Base-by-base conservation (phyloP, 1,284 basidiomycete species). In the Pyrrhoderma lamaoense region DNA sequence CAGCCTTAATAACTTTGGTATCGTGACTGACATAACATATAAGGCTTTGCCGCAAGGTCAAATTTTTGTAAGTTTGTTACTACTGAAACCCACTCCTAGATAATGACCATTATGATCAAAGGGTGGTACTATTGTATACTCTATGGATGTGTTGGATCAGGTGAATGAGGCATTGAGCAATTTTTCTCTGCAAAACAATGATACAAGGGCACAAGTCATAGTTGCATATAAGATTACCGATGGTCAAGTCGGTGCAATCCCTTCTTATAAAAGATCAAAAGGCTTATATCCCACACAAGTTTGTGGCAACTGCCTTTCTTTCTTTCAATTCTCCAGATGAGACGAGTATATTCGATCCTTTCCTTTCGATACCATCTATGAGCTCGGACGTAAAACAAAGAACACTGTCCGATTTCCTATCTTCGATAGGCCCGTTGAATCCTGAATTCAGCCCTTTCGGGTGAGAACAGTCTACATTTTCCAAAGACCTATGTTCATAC, bases 1-100 rank as follows among this genome's bases (percentile, higher is more conserved):
- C n/a, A 51, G 54, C 3, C 37, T 52, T 11, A 56, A 56, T 21
- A 56, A 52, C 22, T 56, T 56, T 23, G 54, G 52, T 11, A 54
- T 54, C 9, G 48, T 50, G 8, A 54, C 52, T 8, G 27, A 21
- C 14, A 46, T 54, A 16, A 46, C 36, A 3, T 22, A 45, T 3
- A 31, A 50, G 27, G 44, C 48, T 3, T 47, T 49, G 9, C 8
- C 18, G 2, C 52, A 54, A 37, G 18, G 38, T 13, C 48, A 45
- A 19, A 42, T 54, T 31, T 54, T 27, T 25, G 52, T 54, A 37
- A 40, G 51, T 18, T 18, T 8, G 44, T 16, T 11, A 11, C 34
- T 21, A 37, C 16, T 9, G 11, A 11, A 37, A 37, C 16, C 11
- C 35, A 37, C 35, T 37, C 16, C 35, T 37, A 37, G 22, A 23